Evolutionary conservation across 371 early-diverging fungal species (phyloP), one percentile per base, ranked within the genome.

Genomic region (Apophysomyces trapeziformis): DNA sequence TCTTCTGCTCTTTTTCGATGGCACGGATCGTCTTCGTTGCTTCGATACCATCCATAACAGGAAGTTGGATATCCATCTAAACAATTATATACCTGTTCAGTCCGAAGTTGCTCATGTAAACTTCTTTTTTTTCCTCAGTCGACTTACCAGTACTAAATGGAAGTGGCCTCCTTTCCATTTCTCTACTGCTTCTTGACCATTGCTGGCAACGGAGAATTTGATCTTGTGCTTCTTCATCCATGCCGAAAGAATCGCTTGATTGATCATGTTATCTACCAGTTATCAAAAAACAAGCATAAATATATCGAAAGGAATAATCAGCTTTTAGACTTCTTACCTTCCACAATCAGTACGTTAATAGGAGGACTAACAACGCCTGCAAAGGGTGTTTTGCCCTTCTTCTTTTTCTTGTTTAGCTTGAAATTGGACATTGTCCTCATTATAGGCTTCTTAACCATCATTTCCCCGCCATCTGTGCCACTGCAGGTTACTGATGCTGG

Each of bases 1-100:
- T 88, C 72, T 85, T 85, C 64, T 86, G 78, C 38, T 79, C 76
- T 63, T 83, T 84, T 72, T 93, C 95, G 61, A 91, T 61, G 0
- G 74, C 72, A 38, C 93, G 86, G 57, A 93, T 94, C 73, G 78
- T 82, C 16, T 88, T 85, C 2, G 95, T 93, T 3, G 92, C 92
- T 62, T 88, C 85, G 26, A 94, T 89, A 61, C 95, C 95, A 67
- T 90, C 88, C 91, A 93, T 89, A 1, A 90, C 87, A 6, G 93
- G 93, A 67, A 94, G 81, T 73, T 92, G 89, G 68, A 94, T 89
- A 74, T 94, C 95, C 92, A 93, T 92, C 85, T 89, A 73, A 11
- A 58, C 35, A 8, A 26, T 36, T 14, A 50, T 18, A 2, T 18
- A 13, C 46, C 16, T 8, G 21, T n/a, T 21, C 32, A 50, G 54